Percentiles rank a stretch among this genome's conserved stretches.
Conservation (phyloP, 352 stramenopile genomes). For the Globisporangium cylindrosporum region DNA sequence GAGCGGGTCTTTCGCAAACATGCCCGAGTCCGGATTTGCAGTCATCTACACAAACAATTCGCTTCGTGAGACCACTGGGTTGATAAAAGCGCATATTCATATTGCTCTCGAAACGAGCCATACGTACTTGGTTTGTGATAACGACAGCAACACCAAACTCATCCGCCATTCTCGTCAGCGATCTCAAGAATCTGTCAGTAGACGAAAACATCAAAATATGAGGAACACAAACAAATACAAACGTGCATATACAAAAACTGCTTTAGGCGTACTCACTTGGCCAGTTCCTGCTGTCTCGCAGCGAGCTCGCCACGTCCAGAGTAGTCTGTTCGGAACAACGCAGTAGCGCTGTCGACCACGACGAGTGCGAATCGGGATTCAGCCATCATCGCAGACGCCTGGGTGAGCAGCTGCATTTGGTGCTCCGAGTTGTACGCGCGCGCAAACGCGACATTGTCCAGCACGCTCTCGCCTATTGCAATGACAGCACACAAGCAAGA, state of each 20-base stretch:
- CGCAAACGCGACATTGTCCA: conserved; percentile 99
- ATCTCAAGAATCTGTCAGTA: conserved; percentile 92
- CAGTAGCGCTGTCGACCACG: conserved; percentile 98
- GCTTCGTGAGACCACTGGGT: not conserved
- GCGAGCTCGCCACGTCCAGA: conserved; percentile 97
- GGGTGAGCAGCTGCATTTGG: conserved; percentile 97
- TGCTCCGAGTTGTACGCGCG: conserved; percentile 99
- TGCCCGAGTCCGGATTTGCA: conserved; percentile 84
- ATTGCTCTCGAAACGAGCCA: not conserved
- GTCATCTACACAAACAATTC: conserved; percentile 61
- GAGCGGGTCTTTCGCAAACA: conserved; percentile 89
- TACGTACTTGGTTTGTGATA: conserved; percentile 81
- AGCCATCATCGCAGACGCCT: conserved; percentile 98
- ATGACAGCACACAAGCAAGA: conserved; percentile 1
- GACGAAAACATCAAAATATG: conserved; percentile 35
- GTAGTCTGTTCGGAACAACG: conserved; percentile 99
- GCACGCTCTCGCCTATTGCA: conserved; percentile 79
- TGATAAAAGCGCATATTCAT: not conserved
- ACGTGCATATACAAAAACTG: not conserved
- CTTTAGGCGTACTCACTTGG: conserved; percentile 44
- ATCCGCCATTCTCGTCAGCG: conserved; percentile 96
- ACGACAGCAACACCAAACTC: conserved; percentile 98
- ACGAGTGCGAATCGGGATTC: conserved; percentile 95
- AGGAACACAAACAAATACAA: not conserved
- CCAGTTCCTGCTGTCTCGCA: conserved; percentile 89